These are phyloP conservation scores for Solanum acaule DNA, from an alignment of 257 asterid genomes.

Conservation along the genomic window DNA sequence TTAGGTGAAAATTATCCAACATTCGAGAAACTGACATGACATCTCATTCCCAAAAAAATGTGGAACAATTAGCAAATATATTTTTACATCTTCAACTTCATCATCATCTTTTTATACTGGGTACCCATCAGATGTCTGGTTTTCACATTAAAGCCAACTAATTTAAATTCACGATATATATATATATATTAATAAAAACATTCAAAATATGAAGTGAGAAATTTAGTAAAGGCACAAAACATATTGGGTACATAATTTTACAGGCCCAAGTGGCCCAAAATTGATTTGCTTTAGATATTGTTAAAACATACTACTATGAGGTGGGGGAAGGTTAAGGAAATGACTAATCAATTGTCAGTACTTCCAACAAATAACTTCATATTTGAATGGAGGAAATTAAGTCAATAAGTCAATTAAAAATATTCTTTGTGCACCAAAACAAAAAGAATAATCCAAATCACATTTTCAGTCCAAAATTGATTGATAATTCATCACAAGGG, in stretches of 20 bases:
- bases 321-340: background rate
- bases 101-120: no score
- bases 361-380: background rate
- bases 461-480: background rate
- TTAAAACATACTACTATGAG: background rate
- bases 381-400: background rate
- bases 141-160: no score
- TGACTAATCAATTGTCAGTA: background rate
- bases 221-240: background rate
- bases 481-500: background rate
- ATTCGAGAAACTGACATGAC: background rate
- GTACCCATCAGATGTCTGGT: no score
- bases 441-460: background rate
- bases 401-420: background rate
- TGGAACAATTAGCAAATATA: background rate
- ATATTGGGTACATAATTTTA: background rate
- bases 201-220: background rate
- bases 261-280: background rate
- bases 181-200: background rate
- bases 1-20: background rate
- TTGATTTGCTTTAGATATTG: slow-evolving; percentile 1
- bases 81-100: background rate
- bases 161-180: background rate
- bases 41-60: no score
- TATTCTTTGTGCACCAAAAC: background rate